Evolutionary conservation across 2,329 filamentous ascomycete genomes (phyloP).

Genomic region (Trichoderma asperellum): DNA sequence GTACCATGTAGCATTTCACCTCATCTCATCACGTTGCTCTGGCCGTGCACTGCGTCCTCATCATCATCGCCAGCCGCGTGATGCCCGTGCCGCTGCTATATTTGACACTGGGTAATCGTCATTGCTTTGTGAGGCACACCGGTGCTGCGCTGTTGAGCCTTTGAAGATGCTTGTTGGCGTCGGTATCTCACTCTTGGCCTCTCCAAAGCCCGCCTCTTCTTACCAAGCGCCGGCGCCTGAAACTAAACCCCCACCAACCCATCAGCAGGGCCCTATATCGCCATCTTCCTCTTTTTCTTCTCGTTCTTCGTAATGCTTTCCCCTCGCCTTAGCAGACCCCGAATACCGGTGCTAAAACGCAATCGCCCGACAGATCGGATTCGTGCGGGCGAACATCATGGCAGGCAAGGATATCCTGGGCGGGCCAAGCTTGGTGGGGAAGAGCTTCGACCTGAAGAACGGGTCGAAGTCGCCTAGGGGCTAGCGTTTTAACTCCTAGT

Average conservation of each 20-base stretch:
- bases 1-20: too few species aligned
- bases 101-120: background rate
- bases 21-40: background rate
- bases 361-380: constrained; percentile 30
- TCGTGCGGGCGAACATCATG: constrained; percentile 27
- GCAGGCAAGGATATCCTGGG: constrained; percentile 28
- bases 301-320: background rate
- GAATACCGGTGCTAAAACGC: constrained; percentile 26
- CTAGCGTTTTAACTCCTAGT: constrained; percentile 28
- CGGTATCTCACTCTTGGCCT: background rate
- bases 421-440: constrained; percentile 17
- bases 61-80: background rate
- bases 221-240: background rate
- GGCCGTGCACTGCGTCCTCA: background rate
- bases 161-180: background rate
- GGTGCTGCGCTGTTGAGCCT: background rate
- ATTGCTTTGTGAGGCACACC: background rate
- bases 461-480: constrained; percentile 24
- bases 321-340: constrained; percentile 9
- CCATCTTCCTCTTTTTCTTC: background rate
- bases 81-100: background rate
- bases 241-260: constrained; percentile 19
- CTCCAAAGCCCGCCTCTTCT: background rate
- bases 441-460: constrained; percentile 28
- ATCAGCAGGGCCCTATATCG: constrained; percentile 22